Evolutionary conservation across 1,284 basidiomycete genomes (phyloP).

Genomic region (Cryptococcus wingfieldii): DNA sequence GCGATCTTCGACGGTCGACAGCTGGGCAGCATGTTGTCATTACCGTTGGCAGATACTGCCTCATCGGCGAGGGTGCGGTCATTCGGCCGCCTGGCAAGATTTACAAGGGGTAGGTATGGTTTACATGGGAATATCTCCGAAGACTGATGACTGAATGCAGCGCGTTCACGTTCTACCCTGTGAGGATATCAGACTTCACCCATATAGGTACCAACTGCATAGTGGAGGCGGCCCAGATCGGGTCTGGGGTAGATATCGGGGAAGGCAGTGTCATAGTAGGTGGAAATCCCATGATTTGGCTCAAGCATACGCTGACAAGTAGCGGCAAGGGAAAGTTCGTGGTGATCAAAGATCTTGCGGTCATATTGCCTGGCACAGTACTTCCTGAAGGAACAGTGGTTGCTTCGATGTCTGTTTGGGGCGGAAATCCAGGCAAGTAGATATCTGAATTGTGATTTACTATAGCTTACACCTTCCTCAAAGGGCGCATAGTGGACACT

Average conservation of each 20-base stretch:
- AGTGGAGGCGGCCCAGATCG: constrained; percentile 91
- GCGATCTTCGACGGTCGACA: constrained; percentile 58
- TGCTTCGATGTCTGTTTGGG: constrained; percentile 78
- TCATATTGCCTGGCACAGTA: constrained; percentile 69
- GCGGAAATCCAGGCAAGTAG: constrained; percentile 76
- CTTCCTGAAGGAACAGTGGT: constrained; percentile 90
- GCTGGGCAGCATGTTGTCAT: constrained; percentile 88
- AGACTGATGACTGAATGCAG: constrained; percentile 10
- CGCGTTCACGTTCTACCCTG: constrained; percentile 91
- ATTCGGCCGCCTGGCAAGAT: constrained; percentile 60
- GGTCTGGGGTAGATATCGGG: constrained; percentile 90
- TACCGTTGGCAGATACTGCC: constrained; percentile 84
- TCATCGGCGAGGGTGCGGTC: constrained; percentile 81
- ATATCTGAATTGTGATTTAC: neutral
- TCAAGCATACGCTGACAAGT: neutral
- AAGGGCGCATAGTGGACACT: constrained; percentile 74
- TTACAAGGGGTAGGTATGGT: constrained; percentile 58
- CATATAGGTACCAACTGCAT: constrained; percentile 82
- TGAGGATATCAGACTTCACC: constrained; percentile 93
- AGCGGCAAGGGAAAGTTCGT: constrained; percentile 79
- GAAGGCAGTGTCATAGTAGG: constrained; percentile 88
- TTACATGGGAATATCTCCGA: no score
- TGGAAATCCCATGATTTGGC: neutral
- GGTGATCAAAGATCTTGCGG: constrained; percentile 93
- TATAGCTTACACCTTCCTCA: neutral